Conservation (phyloP, 2,329 filamentous ascomycete species). For the Trichoderma sp. region DNA sequence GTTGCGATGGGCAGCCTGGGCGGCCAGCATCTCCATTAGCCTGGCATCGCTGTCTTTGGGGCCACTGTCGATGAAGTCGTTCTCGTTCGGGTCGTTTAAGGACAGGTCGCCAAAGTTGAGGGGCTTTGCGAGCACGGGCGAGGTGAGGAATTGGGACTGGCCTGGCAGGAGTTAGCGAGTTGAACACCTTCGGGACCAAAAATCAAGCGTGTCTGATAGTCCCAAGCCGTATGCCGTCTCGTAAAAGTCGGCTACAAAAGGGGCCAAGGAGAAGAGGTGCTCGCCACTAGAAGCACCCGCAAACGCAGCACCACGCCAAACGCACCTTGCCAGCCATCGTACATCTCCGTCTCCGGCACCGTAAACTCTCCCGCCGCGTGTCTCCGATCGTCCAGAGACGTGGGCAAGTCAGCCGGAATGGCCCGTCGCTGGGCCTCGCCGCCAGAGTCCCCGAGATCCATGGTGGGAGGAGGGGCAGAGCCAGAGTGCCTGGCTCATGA, state of each 20-base stretch:
- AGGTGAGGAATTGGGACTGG: constrained; percentile 92
- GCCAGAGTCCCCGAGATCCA: constrained; percentile 60
- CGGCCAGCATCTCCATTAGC: constrained; percentile 93
- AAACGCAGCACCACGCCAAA: constrained; percentile 39
- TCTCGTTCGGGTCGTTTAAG: constrained; percentile 77
- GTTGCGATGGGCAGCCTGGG: constrained; percentile 81
- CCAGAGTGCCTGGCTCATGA: constrained; percentile 42
- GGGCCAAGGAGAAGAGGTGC: not conserved
- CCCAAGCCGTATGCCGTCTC: not conserved
- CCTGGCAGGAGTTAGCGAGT: constrained; percentile 56
- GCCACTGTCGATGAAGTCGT: constrained; percentile 58
- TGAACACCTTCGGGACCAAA: not conserved
- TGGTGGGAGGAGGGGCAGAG: constrained; percentile 49
- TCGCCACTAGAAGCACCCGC: too few species aligned
- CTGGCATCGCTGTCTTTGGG: constrained; percentile 78
- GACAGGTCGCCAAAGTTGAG: constrained; percentile 80
- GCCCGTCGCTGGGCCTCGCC: constrained; percentile 48
- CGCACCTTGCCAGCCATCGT: constrained; percentile 95
- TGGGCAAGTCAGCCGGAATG: constrained; percentile 85
- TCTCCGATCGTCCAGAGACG: constrained; percentile 85
- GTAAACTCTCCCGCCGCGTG: constrained; percentile 63
- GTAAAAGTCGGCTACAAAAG: not conserved
- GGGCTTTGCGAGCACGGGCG: constrained; percentile 80
- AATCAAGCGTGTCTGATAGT: too few species aligned
- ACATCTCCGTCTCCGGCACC: constrained; percentile 88